Evolutionary conservation across 2,329 filamentous ascomycete genomes (phyloP).

Genomic region (Ascochyta viciae-villosae): DNA sequence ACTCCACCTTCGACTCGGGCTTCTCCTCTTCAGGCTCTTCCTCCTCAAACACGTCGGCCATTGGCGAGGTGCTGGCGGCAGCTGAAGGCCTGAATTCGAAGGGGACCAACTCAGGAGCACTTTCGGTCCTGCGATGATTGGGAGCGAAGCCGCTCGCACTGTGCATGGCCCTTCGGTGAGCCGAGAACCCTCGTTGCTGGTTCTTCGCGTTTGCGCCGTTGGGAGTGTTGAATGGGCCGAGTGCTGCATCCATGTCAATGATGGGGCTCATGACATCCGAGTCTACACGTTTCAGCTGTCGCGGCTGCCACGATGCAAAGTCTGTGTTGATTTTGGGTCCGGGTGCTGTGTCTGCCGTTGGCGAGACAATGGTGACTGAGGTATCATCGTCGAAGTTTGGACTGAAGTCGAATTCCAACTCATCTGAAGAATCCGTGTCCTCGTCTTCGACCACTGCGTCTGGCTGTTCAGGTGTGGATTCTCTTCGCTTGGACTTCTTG

Average conservation of each 20-base stretch:
- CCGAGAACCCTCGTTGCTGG: constrained; percentile 45
- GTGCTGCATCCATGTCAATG: constrained; percentile 91
- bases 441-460: constrained; percentile 33
- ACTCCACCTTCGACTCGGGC: constrained; percentile 17
- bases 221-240: constrained; percentile 90
- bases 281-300: constrained; percentile 46
- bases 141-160: constrained; percentile 79
- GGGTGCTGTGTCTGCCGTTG: constrained; percentile 31
- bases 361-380: constrained; percentile 51
- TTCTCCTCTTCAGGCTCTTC: constrained; percentile 70
- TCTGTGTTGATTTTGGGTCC: constrained; percentile 43
- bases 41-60: constrained; percentile 88
- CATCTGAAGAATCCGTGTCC: constrained; percentile 45
- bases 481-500: constrained; percentile 53
- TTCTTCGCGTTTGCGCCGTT: constrained; percentile 70
- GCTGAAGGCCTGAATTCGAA: constrained; percentile 65
- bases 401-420: constrained; percentile 43
- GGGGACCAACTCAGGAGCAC: constrained; percentile 78
- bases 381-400: constrained; percentile 53
- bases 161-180: constrained; percentile 72
- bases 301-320: constrained; percentile 49
- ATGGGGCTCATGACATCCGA: constrained; percentile 76
- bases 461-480: constrained; percentile 42
- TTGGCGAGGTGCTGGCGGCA: constrained; percentile 71
- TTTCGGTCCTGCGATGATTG: constrained; percentile 80